A percentile compares a stretch with the other conserved stretches of the same genome.
Conservation (phyloP, 1,284 basidiomycete genomes). For the Ustilago crameri region DNA sequence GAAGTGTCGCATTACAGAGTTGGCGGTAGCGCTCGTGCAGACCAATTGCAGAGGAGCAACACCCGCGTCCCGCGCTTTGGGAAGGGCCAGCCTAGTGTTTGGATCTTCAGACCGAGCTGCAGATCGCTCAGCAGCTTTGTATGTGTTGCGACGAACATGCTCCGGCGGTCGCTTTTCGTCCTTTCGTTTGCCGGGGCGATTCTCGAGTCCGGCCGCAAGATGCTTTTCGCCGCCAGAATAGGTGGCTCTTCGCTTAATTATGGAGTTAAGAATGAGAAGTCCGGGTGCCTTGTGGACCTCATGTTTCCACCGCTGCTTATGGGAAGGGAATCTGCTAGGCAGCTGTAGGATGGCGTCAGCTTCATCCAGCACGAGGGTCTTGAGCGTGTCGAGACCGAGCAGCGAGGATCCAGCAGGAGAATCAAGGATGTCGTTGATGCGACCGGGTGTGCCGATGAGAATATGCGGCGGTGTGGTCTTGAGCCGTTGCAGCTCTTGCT, state of each 20-base stretch:
- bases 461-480: conserved; percentile 57
- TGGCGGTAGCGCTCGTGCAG: conserved; percentile 62
- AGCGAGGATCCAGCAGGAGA: conserved; percentile 45
- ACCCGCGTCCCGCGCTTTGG: conserved; percentile 33
- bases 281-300: conserved; percentile 60
- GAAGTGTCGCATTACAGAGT: conserved; percentile 66
- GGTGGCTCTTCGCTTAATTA: conserved; percentile 58
- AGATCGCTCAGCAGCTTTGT: conserved; percentile 49
- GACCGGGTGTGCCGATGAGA: conserved; percentile 62
- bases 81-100: conserved; percentile 27
- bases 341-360: conserved; percentile 64
- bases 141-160: conserved; percentile 51
- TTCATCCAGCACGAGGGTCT: conserved; percentile 64
- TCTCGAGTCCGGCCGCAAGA: conserved; percentile 60
- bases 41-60: conserved; percentile 61
- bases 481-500: conserved; percentile 51
- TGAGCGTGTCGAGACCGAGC: conserved; percentile 56
- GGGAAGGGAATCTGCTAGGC: conserved; percentile 61
- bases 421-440: conserved; percentile 57
- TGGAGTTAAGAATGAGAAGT: conserved; percentile 53
- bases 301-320: conserved; percentile 62
- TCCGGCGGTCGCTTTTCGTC: conserved; percentile 55
- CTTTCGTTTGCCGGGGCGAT: conserved; percentile 31
- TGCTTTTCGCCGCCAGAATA: conserved; percentile 59
- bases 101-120: conserved; percentile 8